These are phyloP conservation scores for Aspergillus fumigatiaffinis DNA, from an alignment of 2,329 filamentous ascomycete genomes.

Conservation along the genomic window DNA sequence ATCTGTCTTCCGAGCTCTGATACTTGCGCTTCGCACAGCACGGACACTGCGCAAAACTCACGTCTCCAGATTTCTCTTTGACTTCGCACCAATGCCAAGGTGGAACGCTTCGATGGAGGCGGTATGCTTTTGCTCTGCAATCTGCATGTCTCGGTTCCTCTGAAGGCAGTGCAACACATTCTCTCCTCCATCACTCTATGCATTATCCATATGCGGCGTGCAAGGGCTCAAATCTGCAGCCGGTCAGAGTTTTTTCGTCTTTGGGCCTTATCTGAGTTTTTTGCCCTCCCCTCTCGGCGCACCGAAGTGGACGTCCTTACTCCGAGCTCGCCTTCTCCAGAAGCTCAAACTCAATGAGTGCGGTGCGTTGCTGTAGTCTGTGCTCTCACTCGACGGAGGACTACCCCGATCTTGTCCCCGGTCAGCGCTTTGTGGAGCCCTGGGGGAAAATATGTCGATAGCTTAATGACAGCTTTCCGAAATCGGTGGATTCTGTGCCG, in stretches of 20 bases:
- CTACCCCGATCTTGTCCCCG: neutral
- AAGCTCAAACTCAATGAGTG: neutral
- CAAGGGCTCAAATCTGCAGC: neutral
- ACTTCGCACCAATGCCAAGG: neutral
- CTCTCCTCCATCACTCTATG: neutral
- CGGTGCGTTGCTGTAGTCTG: neutral
- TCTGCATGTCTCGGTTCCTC: neutral
- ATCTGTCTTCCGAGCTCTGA: neutral
- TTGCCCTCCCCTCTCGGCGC: neutral
- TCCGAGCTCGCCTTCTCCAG: neutral
- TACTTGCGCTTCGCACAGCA: neutral
- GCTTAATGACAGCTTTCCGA: neutral
- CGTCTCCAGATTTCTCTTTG: neutral
- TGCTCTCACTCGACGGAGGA: neutral
- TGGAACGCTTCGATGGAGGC: neutral
- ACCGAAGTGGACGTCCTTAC: neutral
- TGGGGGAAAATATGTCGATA: neutral
- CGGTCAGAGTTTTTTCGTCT: neutral
- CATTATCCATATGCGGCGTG: neutral
- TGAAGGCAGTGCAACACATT: neutral
- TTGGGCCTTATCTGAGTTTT: neutral
- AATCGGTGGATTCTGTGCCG: neutral
- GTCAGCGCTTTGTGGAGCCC: neutral
- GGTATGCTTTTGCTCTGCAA: neutral
- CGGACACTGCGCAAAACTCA: neutral